These are phyloP conservation scores for Magnusiomyces ingens DNA, from an alignment of 1,139 yeast species.

Conservation along the genomic window DNA sequence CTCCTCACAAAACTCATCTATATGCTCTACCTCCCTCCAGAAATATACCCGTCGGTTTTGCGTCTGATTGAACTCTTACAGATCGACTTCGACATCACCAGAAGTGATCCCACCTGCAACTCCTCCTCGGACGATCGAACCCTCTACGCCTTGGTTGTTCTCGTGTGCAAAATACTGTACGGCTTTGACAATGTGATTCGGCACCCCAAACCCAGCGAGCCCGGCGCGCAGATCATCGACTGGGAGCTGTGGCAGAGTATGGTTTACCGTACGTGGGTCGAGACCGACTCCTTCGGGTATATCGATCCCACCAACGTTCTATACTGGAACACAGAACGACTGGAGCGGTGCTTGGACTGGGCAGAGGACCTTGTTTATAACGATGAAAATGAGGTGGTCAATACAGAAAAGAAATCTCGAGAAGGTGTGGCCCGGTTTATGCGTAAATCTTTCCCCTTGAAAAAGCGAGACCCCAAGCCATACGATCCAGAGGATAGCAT, in stretches of 20 bases:
- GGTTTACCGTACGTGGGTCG: conserved; percentile 30
- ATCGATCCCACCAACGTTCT: conserved; percentile 27
- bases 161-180: conserved; percentile 30
- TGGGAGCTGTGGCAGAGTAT: conserved; percentile 33
- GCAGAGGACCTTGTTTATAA: conserved; percentile 21
- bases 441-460: neutral
- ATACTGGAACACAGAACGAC: conserved; percentile 27
- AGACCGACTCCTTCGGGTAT: conserved; percentile 24
- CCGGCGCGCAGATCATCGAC: conserved; percentile 25
- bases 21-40: conserved; percentile 33
- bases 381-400: conserved; percentile 1
- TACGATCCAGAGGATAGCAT: neutral
- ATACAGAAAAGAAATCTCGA: neutral
- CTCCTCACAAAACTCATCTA: conserved; percentile 26
- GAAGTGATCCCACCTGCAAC: neutral
- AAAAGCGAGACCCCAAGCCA: neutral
- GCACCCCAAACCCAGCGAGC: conserved; percentile 16
- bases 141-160: conserved; percentile 18
- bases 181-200: conserved; percentile 28
- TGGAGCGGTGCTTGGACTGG: conserved; percentile 30
- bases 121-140: neutral
- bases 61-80: conserved; percentile 13
- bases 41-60: conserved; percentile 25
- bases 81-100: conserved; percentile 1
- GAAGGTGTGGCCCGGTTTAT: neutral